phyloP scores from a whole-genome alignment of 768 basidiomycete genomes.

The Rhodotorula toruloides region DNA sequence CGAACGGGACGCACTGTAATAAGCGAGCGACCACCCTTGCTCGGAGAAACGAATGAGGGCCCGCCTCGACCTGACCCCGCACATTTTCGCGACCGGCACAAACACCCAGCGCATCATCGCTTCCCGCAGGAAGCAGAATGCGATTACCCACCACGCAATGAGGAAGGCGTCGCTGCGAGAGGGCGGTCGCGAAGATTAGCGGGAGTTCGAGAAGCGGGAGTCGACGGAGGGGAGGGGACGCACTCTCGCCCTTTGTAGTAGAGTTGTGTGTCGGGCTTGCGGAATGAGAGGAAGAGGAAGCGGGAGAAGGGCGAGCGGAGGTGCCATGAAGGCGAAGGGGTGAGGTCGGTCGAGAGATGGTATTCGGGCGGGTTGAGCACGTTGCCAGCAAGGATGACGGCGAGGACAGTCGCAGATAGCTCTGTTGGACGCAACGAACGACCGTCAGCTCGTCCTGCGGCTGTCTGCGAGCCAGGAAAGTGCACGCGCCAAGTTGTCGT shows the following conservation, averaged over 20 bases:
- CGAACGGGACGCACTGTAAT: constrained; percentile 54
- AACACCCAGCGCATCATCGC: constrained; percentile 64
- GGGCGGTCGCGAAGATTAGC: background rate
- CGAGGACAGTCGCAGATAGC: constrained; percentile 11
- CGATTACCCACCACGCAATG: constrained; percentile 70
- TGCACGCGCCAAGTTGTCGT: background rate
- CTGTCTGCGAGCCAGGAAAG: background rate
- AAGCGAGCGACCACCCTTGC: constrained; percentile 84
- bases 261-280: constrained; percentile 14
- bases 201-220: background rate
- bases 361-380: constrained; percentile 64
- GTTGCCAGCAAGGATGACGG: constrained; percentile 56
- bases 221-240: background rate
- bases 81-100: constrained; percentile 74
- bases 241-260: constrained; percentile 40
- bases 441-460: background rate
- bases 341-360: constrained; percentile 70
- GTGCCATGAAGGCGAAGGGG: constrained; percentile 53
- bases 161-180: constrained; percentile 62
- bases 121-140: constrained; percentile 84
- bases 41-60: constrained; percentile 76
- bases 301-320: constrained; percentile 9
- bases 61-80: constrained; percentile 55
- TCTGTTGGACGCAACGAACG: background rate
- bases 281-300: constrained; percentile 36